Evolutionary conservation across 768 basidiomycete species (phyloP), one percentile per base, ranked within the genome.

Genomic region (Boletus patriciae): DNA sequence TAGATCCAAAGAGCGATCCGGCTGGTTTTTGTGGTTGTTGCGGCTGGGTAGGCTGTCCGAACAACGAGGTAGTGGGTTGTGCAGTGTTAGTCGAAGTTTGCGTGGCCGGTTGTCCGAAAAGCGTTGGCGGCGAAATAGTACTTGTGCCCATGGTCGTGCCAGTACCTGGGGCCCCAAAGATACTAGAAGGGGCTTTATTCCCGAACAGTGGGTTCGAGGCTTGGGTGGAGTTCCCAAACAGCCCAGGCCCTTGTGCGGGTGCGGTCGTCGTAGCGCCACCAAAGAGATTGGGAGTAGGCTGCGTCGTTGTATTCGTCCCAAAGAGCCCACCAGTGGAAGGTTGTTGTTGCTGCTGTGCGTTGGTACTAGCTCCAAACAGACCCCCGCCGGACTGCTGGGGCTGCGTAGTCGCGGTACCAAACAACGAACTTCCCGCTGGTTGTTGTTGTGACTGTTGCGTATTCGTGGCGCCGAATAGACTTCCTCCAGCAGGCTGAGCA

Each of bases 181-280:
- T 45, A 33, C 62, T 66, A n/a, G 66, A 60, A 8, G 72, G 67
- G 18, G 63, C 63, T 51, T 67, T 70, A 50, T 70, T 72, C 15
- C 75, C 77, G 45, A 79, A 79, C 29, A 76, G 55, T 38, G 73
- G 66, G 48, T 73, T 68, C 40, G 65, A 62, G 33, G 65, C 62
- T 40, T 70, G 45, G 36, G 56, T 59, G 3, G 68, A 54, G 41
- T n/a, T 49, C 16, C 73, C 73, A 57, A 73, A 75, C 5, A 63
- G 44, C 33, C 71, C 65, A 1, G 60, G 58, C n/a, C 51, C 59
- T 46, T 62, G 59, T 9, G 52, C 55, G 27, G 64, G 69, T 34
- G 60, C 23, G 25, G 53, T 54, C n/a, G 65, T 63, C 16, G 55
- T 42, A 6, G 64, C 62, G 46, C 41, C 55, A 15, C 73, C 68